Percentiles rank a stretch among this genome's conserved stretches.
phyloP scores from a whole-genome alignment of 2,329 filamentous ascomycete species.

The Calonectria pauciramosa region DNA sequence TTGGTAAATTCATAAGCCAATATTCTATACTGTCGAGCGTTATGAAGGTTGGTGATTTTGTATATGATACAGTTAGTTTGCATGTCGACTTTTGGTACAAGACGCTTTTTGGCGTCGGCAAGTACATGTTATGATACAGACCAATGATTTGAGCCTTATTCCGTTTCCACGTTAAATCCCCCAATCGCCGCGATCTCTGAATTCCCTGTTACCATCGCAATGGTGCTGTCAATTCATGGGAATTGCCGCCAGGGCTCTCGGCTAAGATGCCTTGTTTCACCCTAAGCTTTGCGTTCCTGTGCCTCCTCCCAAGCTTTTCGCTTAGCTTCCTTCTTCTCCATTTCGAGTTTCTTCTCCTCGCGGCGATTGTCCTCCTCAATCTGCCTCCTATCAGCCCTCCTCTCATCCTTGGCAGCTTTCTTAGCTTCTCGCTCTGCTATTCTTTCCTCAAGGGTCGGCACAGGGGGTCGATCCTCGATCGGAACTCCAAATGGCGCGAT shows the following conservation, averaged over 20 bases:
- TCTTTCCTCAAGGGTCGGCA: constrained; percentile 75
- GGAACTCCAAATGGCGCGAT: constrained; percentile 77
- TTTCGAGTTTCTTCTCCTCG: constrained; percentile 44
- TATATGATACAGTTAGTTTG: constrained; percentile 38
- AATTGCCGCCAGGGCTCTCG: neutral
- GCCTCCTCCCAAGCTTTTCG: constrained; percentile 41
- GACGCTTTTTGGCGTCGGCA: constrained; percentile 15
- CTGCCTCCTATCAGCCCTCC: constrained; percentile 56
- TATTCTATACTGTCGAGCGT: neutral
- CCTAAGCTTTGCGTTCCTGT: constrained; percentile 35
- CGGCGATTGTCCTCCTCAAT: constrained; percentile 39
- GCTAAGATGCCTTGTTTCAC: constrained; percentile 31
- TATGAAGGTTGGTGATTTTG: constrained; percentile 23
- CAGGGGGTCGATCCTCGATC: constrained; percentile 73
- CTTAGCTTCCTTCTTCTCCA: constrained; percentile 42
- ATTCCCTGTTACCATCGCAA: neutral
- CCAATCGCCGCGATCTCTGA: too few species aligned
- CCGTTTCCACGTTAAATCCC: constrained; percentile 3
- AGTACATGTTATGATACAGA: constrained; percentile 39
- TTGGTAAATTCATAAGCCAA: neutral
- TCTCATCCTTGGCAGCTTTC: constrained; percentile 69
- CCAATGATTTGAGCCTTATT: constrained; percentile 13
- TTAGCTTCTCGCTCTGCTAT: constrained; percentile 67
- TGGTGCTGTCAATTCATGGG: neutral
- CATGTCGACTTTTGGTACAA: constrained; percentile 30